Conservation (phyloP, 306 rosid species). For the Mimosa bimucronata region DNA sequence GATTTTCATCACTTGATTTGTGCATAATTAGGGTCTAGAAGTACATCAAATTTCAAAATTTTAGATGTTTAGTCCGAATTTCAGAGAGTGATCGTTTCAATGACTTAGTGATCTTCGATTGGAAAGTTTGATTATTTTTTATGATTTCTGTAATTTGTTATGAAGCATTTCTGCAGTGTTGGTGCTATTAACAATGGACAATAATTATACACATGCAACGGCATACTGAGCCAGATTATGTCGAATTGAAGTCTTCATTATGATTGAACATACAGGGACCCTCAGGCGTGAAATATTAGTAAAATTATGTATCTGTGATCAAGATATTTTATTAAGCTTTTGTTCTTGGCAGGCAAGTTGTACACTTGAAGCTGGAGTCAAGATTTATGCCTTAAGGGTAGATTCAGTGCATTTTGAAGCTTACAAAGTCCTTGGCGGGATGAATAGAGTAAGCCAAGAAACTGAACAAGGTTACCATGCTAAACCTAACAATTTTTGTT, state of each 20-base stretch:
- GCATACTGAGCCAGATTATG: conserved; percentile 3
- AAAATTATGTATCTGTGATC: conserved; percentile 7
- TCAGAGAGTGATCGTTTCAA: neutral
- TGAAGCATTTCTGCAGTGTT: neutral
- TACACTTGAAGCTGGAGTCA: conserved; percentile 97
- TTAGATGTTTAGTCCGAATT: neutral
- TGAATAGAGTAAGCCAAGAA: conserved; percentile 95
- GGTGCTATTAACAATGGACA: conserved; percentile 2
- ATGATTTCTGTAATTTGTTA: neutral
- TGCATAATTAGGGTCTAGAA: neutral
- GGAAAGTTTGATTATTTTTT: conserved; percentile 22
- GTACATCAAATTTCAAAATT: neutral
- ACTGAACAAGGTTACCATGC: conserved; percentile 67
- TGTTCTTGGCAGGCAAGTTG: conserved; percentile 81
- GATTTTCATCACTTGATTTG: conserved; percentile 16
- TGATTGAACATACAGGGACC: conserved; percentile 26
- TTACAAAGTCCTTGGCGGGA: conserved; percentile 95
- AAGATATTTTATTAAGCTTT: conserved; percentile 17
- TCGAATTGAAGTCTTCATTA: conserved; percentile 1
- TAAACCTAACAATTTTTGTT: conserved; percentile 7
- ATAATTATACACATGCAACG: neutral
- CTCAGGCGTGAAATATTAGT: conserved; percentile 6
- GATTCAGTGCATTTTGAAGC: conserved; percentile 97
- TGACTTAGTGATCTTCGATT: neutral
- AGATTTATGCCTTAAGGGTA: conserved; percentile 85